phyloP scores from a whole-genome alignment of 768 basidiomycete species.

The Lentinula sp. region DNA sequence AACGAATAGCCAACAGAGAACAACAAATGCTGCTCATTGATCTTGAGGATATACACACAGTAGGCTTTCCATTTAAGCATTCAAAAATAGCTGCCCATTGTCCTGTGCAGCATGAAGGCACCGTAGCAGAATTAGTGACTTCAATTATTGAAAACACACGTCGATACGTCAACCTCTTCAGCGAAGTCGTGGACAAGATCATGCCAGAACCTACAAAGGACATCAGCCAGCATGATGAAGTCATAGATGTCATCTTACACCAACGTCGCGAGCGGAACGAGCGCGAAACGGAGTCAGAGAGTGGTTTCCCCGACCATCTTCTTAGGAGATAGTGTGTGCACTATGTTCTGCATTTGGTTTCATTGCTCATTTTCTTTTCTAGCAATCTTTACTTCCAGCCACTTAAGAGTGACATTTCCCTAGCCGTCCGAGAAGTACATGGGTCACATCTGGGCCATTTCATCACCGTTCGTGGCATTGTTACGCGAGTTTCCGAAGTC shows the following conservation, averaged over 20 bases:
- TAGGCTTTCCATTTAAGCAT: slow-evolving; percentile 23
- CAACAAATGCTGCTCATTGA: slow-evolving; percentile 86
- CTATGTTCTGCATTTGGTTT: slow-evolving; percentile 9
- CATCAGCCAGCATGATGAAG: slow-evolving; percentile 87
- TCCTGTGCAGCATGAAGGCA: slow-evolving; percentile 54
- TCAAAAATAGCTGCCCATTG: slow-evolving; percentile 7
- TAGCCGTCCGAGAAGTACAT: slow-evolving; percentile 91
- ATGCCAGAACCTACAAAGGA: slow-evolving; percentile 88
- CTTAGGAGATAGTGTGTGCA: slow-evolving; percentile 87
- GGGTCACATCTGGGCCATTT: slow-evolving; percentile 83
- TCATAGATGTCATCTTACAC: slow-evolving; percentile 94
- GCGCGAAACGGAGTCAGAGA: slow-evolving; percentile 64
- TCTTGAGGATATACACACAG: slow-evolving; percentile 79
- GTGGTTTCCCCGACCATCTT: slow-evolving; percentile 85
- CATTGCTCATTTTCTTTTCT: slow-evolving; percentile 3
- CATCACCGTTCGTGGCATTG: slow-evolving; percentile 96
- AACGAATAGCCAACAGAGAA: slow-evolving; percentile 90
- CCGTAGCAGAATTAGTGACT: slow-evolving; percentile 65
- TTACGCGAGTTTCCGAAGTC: slow-evolving; percentile 97
- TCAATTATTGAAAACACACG: slow-evolving; percentile 82
- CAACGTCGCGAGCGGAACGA: slow-evolving; percentile 88
- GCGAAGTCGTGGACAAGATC: slow-evolving; percentile 83
- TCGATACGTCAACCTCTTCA: slow-evolving; percentile 86
- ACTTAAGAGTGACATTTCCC: slow-evolving; percentile 61
- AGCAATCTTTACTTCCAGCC: slow-evolving; percentile 96